Conservation (phyloP, 2,329 filamentous ascomycete genomes). For the Phaeophleospora eucalypticola region DNA sequence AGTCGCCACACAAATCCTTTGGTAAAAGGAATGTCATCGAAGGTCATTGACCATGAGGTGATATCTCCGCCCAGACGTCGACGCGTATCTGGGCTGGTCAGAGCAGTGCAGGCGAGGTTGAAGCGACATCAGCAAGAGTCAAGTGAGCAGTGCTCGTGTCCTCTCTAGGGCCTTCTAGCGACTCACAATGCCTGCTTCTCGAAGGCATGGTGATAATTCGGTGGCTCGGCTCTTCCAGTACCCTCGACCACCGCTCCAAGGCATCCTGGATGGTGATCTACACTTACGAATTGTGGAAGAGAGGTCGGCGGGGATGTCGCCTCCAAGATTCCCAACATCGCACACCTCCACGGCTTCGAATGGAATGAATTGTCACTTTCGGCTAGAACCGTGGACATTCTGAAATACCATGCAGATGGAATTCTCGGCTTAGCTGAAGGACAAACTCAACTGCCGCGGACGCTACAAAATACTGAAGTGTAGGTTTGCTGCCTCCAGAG, state of each 20-base stretch:
- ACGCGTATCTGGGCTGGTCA: neutral
- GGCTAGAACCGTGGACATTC: constrained; percentile 2
- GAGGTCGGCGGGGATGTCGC: neutral
- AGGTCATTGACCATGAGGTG: neutral
- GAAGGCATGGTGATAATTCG: constrained; percentile 14
- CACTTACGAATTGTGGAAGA: constrained; percentile 10
- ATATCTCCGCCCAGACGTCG: neutral
- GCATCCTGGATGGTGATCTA: constrained; percentile 14
- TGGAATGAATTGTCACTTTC: constrained; percentile 20
- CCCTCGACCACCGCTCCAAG: neutral
- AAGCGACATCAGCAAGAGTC: constrained; percentile 11
- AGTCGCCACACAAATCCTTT: no score
- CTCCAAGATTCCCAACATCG: constrained; percentile 10
- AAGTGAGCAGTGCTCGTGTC: neutral
- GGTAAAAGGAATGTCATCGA: neutral
- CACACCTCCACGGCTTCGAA: no score
- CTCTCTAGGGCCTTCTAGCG: constrained; percentile 4
- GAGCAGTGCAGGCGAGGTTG: constrained; percentile 10
- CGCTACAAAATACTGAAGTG: constrained; percentile 1
- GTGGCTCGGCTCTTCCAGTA: constrained; percentile 11
- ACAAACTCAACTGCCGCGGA: neutral
- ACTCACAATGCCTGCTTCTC: constrained; percentile 15
- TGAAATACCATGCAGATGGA: constrained; percentile 8
- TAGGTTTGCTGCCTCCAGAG: constrained; percentile 18
- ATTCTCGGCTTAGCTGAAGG: constrained; percentile 8